Percentiles rank a stretch among this genome's conserved stretches.
These are phyloP conservation scores for Trametes versicolor DNA, from an alignment of 1,284 basidiomycete species.

Conservation along the genomic window DNA sequence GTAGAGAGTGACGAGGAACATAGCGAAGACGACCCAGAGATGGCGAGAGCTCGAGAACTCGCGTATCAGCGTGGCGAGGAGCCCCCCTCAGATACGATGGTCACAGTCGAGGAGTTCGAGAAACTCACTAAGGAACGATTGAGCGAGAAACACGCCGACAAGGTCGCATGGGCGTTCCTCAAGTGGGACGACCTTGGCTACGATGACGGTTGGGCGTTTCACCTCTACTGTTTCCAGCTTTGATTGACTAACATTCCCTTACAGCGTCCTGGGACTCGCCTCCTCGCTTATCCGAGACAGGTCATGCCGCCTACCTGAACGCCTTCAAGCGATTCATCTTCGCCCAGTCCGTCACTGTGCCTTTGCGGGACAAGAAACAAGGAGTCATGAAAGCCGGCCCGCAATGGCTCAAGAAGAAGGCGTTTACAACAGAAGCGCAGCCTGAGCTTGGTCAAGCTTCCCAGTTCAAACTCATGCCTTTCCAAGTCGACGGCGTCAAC, in stretches of 20 bases:
- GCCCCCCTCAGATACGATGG: constrained; percentile 58
- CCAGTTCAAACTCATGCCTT: constrained; percentile 81
- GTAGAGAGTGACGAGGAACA: constrained; percentile 29
- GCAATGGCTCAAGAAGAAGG: constrained; percentile 55
- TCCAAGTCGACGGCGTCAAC: constrained; percentile 92
- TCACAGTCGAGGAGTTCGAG: constrained; percentile 72
- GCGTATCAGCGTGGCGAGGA: constrained; percentile 67
- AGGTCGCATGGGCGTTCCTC: constrained; percentile 81
- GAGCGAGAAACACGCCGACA: constrained; percentile 60
- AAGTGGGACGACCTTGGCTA: constrained; percentile 95
- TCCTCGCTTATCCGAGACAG: constrained; percentile 63
- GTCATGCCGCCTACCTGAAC: constrained; percentile 69
- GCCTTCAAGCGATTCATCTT: constrained; percentile 76
- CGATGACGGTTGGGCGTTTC: constrained; percentile 72
- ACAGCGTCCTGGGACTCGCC: constrained; percentile 93
- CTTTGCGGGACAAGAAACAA: constrained; percentile 54
- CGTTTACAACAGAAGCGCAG: constrained; percentile 58
- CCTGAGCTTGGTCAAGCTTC: constrained; percentile 72
- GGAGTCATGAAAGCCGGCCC: constrained; percentile 39
- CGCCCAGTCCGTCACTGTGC: constrained; percentile 71
- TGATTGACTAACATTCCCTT: neutral
- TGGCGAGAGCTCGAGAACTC: constrained; percentile 48
- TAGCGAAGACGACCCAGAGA: constrained; percentile 24
- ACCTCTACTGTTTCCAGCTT: neutral
- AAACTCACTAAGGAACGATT: constrained; percentile 54